A percentile compares a stretch with the other conserved stretches of the same genome.
These are phyloP conservation scores for Dryadomyces quercus-mongolicae DNA, from an alignment of 2,329 filamentous ascomycete species.

Conservation along the genomic window DNA sequence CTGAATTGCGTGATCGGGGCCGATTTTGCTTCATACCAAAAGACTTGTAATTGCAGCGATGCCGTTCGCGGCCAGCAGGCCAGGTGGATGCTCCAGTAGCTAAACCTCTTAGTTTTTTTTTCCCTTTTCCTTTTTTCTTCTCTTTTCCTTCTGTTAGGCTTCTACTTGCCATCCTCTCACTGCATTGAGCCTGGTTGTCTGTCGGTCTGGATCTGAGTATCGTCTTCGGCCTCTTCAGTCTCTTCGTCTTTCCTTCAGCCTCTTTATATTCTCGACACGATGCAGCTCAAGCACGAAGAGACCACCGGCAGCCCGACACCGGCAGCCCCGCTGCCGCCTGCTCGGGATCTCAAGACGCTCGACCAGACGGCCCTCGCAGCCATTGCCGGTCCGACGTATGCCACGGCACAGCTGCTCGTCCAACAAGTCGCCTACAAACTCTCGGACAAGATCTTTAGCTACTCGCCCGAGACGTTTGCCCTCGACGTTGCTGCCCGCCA, in stretches of 20 bases:
- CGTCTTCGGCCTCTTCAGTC: no score
- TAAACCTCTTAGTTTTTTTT: not conserved
- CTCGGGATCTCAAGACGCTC: conserved; percentile 22
- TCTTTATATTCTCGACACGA: not conserved
- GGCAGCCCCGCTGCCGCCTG: conserved; percentile 1
- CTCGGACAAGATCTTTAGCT: conserved; percentile 95
- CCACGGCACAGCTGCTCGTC: conserved; percentile 83
- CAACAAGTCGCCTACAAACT: conserved; percentile 93
- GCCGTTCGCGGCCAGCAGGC: not conserved
- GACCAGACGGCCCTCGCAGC: conserved; percentile 39
- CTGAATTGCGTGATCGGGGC: conserved; percentile 14
- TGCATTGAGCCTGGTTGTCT: no score
- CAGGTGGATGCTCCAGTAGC: not conserved
- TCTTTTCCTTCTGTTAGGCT: not conserved
- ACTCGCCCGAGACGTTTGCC: conserved; percentile 88
- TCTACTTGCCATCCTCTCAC: no score
- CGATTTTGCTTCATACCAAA: not conserved
- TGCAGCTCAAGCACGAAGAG: conserved; percentile 14
- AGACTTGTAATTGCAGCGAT: no score
- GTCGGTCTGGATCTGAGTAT: not conserved
- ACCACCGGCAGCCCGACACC: conserved; percentile 12
- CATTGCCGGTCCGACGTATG: conserved; percentile 80
- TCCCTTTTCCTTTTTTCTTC: not conserved
- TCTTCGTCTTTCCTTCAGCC: not conserved
- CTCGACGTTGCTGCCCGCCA: conserved; percentile 70